Evolutionary conservation across 2,329 filamentous ascomycete species (phyloP), one percentile per base, ranked within the genome.

Genomic region (Alternaria arbusti): DNA sequence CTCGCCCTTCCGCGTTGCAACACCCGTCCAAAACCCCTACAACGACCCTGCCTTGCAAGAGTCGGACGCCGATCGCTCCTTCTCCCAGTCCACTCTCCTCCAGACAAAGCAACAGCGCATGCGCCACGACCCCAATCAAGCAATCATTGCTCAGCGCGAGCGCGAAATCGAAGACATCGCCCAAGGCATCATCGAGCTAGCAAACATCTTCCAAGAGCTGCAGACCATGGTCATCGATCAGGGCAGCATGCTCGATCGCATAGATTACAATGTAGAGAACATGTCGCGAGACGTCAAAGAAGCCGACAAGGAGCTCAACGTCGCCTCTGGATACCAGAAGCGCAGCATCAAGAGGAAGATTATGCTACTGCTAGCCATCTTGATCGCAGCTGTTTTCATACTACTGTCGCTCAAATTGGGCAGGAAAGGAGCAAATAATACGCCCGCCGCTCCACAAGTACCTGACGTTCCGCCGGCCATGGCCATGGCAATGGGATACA

Each of bases 131-230:
- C 91, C 90, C 62, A 83, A 84, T 46, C 95, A 98, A 77, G 86
- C 90, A 3, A 89, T 89, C 40, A 98, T 99, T 71, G 88, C 90
- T 65, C 96, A 98, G 79, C 92, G 96, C 67, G 96, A 99, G 81
- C 90, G 92, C 44, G 96, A 98, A 80, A 99, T 99, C 74, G 96
- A 97, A 76, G 94, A 97, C 72, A 99, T 99, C 67, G 96, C 96
- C 3, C 94, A 97, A 78, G 95, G 96, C 61, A 98, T 99, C 80
- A 98, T 99, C 74, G 95, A 98, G 78, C 85, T 99, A 8, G 93
- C 95, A 5, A 96, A 97, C 78, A 93, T 99, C 54, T 99, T 99
- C 84, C 93, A 96, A 66, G 96, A 99, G 74, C 84, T 99, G 28
- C 96, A 99, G 81, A 90, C 86, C 51, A 98, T 99, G 94, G 93